Evolutionary conservation across 192 early-diverging fungal species (phyloP), one percentile per base, ranked within the genome.

Genomic region (Physocladia obscura): DNA sequence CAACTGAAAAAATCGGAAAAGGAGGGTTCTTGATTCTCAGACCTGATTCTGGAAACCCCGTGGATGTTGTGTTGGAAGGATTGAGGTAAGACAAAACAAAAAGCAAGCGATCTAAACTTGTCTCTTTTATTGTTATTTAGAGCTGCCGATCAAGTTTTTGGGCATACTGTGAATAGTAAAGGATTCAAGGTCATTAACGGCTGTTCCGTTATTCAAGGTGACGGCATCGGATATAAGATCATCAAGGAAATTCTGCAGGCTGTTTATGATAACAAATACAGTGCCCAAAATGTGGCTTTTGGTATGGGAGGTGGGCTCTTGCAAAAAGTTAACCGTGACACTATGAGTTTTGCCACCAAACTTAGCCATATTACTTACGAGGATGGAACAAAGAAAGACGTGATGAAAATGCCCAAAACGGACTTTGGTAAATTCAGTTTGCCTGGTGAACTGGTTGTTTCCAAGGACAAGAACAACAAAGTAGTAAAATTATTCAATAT

Each of bases 221-320:
- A 95, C 70, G 91, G 88, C 27, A 87, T 95, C 22, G 87, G 79
- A 17, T 79, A 81, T 38, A 31, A 67, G 2, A 78, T 81, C 5
- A 65, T 93, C 29, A 50, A 55, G 17, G 54, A 27, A 0, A 92
- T 95, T 36, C 72, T 91, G 19, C 73, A 69, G 0, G 87, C 85
- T 3, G 81, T 89, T 13, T 38, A 77, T 36, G 73, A 74, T 1
- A 89, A 81, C 0, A 89, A 89, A 5, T 95, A 79, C 67, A 75
- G 90, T 6, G 89, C 89, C 38, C 84, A 90, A 52, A 88, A 87
- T 62, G 87, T 91, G 19, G 88, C 87, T 0, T 91, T 91, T 62
- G 93, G 93, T 15, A 95, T 95, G 93, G 93, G 93, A 39, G 90
- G 89, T 61, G 91, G 90, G 1, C 79, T 95, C 19, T 74, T 95